phyloP scores from a whole-genome alignment of 1,139 yeast genomes.

The Geotrichum aggregatum region DNA sequence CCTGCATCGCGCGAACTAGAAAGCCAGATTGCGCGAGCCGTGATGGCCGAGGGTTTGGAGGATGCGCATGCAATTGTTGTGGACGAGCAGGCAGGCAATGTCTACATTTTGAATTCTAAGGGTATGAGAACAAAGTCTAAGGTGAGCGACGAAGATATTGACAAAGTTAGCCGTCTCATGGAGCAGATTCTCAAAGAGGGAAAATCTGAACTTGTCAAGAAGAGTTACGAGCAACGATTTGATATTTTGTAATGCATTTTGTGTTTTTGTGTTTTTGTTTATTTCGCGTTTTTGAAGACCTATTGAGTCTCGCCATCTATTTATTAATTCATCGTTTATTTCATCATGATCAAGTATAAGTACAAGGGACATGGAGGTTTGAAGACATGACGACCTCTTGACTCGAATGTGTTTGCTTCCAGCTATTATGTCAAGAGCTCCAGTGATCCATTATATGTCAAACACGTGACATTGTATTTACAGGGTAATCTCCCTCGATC shows the following conservation, averaged over 20 bases:
- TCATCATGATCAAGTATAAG: no score
- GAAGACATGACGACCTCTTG: no score
- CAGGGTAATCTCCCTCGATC: no score
- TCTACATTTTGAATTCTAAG: background rate
- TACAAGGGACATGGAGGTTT: no score
- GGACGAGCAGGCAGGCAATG: background rate
- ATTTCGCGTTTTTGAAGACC: background rate
- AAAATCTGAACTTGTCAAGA: background rate
- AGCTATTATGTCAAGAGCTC: no score
- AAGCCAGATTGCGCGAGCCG: background rate
- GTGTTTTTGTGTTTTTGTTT: background rate
- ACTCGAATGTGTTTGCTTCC: no score
- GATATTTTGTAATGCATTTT: background rate
- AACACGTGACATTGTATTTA: no score
- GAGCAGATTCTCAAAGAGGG: no score
- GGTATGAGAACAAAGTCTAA: background rate
- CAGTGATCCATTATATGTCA: no score
- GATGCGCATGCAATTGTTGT: background rate
- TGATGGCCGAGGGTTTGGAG: background rate
- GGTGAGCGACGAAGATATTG: background rate
- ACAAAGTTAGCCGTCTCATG: background rate
- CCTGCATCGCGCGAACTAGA: background rate
- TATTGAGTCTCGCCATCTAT: background rate
- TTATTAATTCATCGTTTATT: background rate
- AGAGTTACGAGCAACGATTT: conserved; percentile 6